A percentile compares a stretch with the other conserved stretches of the same genome.
Conservation (phyloP, 2,329 filamentous ascomycete genomes). For the Myriosclerotinia scirpicola region DNA sequence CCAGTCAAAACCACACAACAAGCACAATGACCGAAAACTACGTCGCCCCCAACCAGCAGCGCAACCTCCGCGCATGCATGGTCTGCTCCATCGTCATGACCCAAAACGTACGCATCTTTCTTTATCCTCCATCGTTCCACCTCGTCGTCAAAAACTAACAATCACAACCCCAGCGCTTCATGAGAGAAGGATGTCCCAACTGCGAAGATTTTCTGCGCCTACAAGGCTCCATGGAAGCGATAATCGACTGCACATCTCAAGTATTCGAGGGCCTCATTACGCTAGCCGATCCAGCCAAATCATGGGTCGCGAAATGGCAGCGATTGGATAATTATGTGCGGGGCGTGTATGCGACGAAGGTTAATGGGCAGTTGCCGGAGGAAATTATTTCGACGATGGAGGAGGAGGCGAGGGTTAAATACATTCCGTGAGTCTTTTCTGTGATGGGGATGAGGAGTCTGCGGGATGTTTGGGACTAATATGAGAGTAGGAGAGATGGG, state of each 20-base stretch:
- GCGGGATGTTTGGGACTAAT: slow-evolving; percentile 27
- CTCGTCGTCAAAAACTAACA: slow-evolving; percentile 24
- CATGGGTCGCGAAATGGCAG: slow-evolving; percentile 98
- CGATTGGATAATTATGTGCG: slow-evolving; percentile 82
- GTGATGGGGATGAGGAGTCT: neutral
- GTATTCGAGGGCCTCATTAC: slow-evolving; percentile 93
- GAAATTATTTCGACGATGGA: slow-evolving; percentile 61
- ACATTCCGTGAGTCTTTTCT: slow-evolving; percentile 59
- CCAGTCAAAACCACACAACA: neutral
- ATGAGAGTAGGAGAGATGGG: slow-evolving; percentile 51
- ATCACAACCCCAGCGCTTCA: slow-evolving; percentile 67
- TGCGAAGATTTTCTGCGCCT: slow-evolving; percentile 92
- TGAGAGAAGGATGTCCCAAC: slow-evolving; percentile 87
- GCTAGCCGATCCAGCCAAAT: slow-evolving; percentile 75
- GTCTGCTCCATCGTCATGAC: slow-evolving; percentile 95
- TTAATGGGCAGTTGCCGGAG: slow-evolving; percentile 75
- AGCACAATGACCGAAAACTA: slow-evolving; percentile 54
- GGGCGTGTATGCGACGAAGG: slow-evolving; percentile 93
- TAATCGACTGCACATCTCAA: slow-evolving; percentile 91
- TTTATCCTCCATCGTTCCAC: slow-evolving; percentile 15
- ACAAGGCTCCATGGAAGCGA: slow-evolving; percentile 71
- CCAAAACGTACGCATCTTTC: slow-evolving; percentile 56
- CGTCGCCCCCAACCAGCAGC: slow-evolving; percentile 72
- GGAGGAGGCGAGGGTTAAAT: slow-evolving; percentile 62
- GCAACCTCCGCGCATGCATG: slow-evolving; percentile 95